A percentile compares a stretch with the other conserved stretches of the same genome.
phyloP scores from a whole-genome alignment of 2,329 filamentous ascomycete species.

The Exophiala alcalophila region DNA sequence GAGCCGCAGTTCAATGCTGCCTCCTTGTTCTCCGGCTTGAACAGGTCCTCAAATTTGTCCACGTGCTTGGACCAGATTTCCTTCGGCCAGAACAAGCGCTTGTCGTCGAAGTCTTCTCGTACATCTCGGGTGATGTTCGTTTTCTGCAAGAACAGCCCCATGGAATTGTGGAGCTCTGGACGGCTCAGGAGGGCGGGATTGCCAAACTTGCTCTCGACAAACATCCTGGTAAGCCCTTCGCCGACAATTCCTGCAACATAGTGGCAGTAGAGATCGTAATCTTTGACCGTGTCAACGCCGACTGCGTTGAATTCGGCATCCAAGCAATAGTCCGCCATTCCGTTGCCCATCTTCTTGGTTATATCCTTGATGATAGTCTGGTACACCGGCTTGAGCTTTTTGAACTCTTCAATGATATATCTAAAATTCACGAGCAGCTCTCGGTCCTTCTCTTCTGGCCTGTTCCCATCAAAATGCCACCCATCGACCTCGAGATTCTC shows the following conservation, averaged over 20 bases:
- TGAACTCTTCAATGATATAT: constrained; percentile 79
- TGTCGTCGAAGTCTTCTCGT: constrained; percentile 82
- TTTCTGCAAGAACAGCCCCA: constrained; percentile 97
- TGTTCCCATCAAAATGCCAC: constrained; percentile 85
- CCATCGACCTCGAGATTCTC: constrained; percentile 74
- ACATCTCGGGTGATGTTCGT: constrained; percentile 98
- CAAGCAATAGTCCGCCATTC: constrained; percentile 93
- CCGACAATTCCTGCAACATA: constrained; percentile 99
- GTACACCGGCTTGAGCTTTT: constrained; percentile 82
- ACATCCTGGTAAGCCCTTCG: constrained; percentile 84
- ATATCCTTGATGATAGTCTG: constrained; percentile 87
- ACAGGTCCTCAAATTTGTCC: constrained; percentile 82
- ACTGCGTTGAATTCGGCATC: constrained; percentile 78
- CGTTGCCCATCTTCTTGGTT: constrained; percentile 90
- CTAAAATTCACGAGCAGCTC: constrained; percentile 92
- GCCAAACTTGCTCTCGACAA: constrained; percentile 80
- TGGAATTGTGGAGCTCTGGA: constrained; percentile 81
- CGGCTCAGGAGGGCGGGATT: constrained; percentile 79
- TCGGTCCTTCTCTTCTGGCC: constrained; percentile 88
- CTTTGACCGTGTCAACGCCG: constrained; percentile 76
- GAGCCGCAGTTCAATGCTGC: constrained; percentile 81
- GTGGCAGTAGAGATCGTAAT: constrained; percentile 96
- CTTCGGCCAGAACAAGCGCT: constrained; percentile 87
- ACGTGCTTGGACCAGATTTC: constrained; percentile 98
- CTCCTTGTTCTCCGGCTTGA: constrained; percentile 73